Conservation (phyloP, 208 protist genomes). For the Trypanosoma lewisi region DNA sequence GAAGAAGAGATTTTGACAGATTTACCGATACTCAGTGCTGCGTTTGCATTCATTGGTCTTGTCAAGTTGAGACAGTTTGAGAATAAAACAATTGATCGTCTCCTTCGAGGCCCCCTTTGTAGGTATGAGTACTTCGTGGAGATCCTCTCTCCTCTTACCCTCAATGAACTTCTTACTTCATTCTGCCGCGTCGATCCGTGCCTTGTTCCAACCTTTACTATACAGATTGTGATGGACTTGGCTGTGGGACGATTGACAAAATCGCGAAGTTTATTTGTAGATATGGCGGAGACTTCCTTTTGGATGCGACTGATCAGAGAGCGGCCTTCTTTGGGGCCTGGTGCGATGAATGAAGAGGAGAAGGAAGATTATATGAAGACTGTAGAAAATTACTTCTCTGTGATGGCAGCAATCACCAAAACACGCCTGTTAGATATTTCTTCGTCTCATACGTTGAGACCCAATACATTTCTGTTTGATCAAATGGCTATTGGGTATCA, state of each 20-base stretch:
- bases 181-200: slow-evolving; percentile 11
- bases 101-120: slow-evolving; percentile 26
- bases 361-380: slow-evolving; percentile 14
- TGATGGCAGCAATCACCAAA: slow-evolving; percentile 17
- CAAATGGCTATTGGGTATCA: slow-evolving; percentile 42
- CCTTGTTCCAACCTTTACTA: background rate
- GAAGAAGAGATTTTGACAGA: slow-evolving; percentile 28
- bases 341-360: background rate
- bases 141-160: slow-evolving; percentile 6
- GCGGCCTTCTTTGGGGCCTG: slow-evolving; percentile 1
- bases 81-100: slow-evolving; percentile 28
- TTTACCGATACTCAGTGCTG: slow-evolving; percentile 41
- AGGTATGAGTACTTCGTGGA: background rate
- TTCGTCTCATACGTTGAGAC: slow-evolving; percentile 23
- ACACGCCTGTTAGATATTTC: slow-evolving; percentile 43
- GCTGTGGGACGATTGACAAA: background rate
- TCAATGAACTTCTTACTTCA: slow-evolving; percentile 19
- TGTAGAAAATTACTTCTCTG: background rate
- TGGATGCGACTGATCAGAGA: slow-evolving; percentile 15
- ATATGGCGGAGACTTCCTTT: slow-evolving; percentile 14
- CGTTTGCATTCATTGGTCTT: slow-evolving; percentile 52
- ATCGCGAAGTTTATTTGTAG: slow-evolving; percentile 25
- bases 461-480: slow-evolving; percentile 63
- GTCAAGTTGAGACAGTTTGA: slow-evolving; percentile 56
- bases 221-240: background rate